Percentiles rank a stretch among this genome's conserved stretches.
Evolutionary conservation across 306 rosid species (phyloP).

Genomic region (Trifolium fragiferum): DNA sequence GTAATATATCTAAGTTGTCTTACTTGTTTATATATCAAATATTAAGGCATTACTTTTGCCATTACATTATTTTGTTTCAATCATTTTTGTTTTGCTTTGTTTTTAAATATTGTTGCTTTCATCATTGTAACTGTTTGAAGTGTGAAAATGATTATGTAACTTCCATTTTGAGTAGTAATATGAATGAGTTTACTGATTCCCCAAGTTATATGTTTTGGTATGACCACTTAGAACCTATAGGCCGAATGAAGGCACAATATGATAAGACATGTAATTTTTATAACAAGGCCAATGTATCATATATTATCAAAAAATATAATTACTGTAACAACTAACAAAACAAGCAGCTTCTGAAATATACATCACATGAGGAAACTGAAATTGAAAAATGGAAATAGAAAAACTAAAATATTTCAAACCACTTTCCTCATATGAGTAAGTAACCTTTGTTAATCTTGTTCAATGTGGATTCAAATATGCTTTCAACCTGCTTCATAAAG

Average conservation of each 20-base stretch:
- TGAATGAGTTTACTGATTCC: slow-evolving; percentile 3
- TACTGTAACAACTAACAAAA: neutral
- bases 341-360: neutral
- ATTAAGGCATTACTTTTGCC: slow-evolving; percentile 30
- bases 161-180: slow-evolving; percentile 33
- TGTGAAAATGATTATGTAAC: slow-evolving; percentile 22
- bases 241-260: neutral
- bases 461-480: neutral
- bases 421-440: neutral
- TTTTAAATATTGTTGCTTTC: slow-evolving; percentile 40
- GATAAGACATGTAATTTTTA: neutral
- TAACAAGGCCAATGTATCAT: neutral
- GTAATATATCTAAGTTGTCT: slow-evolving; percentile 31
- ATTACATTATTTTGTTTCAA: slow-evolving; percentile 4
- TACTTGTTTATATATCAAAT: slow-evolving; percentile 42
- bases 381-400: neutral
- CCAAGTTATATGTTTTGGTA: neutral
- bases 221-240: neutral
- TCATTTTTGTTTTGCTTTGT: slow-evolving; percentile 29
- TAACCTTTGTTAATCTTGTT: too few species aligned
- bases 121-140: slow-evolving; percentile 29
- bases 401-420: neutral
- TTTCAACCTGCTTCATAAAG: neutral
- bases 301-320: neutral
- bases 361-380: neutral